These are phyloP conservation scores for Agaricus bisporus DNA, from an alignment of 768 basidiomycete species.

Conservation along the genomic window DNA sequence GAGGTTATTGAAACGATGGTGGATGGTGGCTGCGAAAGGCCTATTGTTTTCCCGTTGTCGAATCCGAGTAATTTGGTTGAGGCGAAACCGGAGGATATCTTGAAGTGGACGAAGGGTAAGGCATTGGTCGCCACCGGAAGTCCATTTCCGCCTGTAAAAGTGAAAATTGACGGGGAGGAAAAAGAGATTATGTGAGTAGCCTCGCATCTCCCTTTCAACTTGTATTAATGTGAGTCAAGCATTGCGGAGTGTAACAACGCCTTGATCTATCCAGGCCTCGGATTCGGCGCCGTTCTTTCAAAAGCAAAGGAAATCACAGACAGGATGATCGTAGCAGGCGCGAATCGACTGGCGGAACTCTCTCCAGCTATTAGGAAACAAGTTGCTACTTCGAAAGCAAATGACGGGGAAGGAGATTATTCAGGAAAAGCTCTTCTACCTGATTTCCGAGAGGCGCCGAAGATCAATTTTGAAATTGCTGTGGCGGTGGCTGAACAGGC, in stretches of 20 bases:
- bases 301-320: slow-evolving; percentile 64
- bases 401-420: slow-evolving; percentile 35
- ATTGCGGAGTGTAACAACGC: slow-evolving; percentile 78
- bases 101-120: slow-evolving; percentile 74
- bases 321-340: slow-evolving; percentile 85
- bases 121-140: slow-evolving; percentile 82
- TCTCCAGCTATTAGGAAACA: slow-evolving; percentile 55
- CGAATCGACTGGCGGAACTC: slow-evolving; percentile 65
- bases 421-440: slow-evolving; percentile 70
- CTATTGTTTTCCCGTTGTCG: slow-evolving; percentile 79
- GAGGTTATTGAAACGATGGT: slow-evolving; percentile 67
- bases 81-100: slow-evolving; percentile 62
- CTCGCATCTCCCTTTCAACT: not conserved
- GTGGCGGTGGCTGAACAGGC: slow-evolving; percentile 78
- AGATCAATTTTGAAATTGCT: slow-evolving; percentile 75
- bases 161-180: slow-evolving; percentile 53
- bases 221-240: slow-evolving; percentile 23
- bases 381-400: slow-evolving; percentile 13
- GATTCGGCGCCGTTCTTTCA: slow-evolving; percentile 71
- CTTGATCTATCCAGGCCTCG: slow-evolving; percentile 81
- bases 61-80: slow-evolving; percentile 80
- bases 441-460: slow-evolving; percentile 66
- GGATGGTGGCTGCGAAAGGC: slow-evolving; percentile 36
- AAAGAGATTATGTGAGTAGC: slow-evolving; percentile 41
- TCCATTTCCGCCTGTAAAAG: slow-evolving; percentile 71